These are phyloP conservation scores for Suhomyces coccinellae DNA, from an alignment of 1,139 yeast species.

Conservation along the genomic window DNA sequence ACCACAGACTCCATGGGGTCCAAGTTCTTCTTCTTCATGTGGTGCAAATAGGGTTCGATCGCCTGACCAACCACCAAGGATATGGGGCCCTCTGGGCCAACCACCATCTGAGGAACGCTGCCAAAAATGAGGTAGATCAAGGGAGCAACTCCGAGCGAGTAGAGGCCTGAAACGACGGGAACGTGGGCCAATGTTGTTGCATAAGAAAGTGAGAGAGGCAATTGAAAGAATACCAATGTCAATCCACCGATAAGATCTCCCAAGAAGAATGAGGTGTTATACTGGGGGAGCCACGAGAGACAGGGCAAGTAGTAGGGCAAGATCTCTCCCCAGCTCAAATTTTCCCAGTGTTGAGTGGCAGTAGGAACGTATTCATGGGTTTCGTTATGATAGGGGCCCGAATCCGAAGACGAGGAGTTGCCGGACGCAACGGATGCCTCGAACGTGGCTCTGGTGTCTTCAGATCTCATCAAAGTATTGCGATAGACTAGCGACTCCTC, in stretches of 20 bases:
- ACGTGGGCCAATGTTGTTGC: conserved; percentile 90
- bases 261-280: conserved; percentile 50
- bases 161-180: conserved; percentile 82
- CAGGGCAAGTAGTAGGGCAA: conserved; percentile 79
- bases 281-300: conserved; percentile 73
- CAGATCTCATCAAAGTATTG: conserved; percentile 5
- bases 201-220: conserved; percentile 85
- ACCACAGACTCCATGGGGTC: conserved; percentile 70
- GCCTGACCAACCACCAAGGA: conserved; percentile 91
- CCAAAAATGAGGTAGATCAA: conserved; percentile 81
- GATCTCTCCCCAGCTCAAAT: conserved; percentile 29
- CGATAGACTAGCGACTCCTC: conserved; percentile 20
- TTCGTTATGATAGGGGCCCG: background rate
- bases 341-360: conserved; percentile 21
- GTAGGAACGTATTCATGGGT: conserved; percentile 27
- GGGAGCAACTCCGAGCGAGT: conserved; percentile 82
- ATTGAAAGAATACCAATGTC: conserved; percentile 86
- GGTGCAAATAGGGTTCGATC: conserved; percentile 65
- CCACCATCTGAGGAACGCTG: conserved; percentile 93
- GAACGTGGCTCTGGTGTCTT: background rate
- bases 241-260: conserved; percentile 87
- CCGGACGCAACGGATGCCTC: background rate
- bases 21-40: conserved; percentile 39
- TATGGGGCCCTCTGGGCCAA: conserved; percentile 95
- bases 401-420: conserved; percentile 1